A percentile compares a stretch with the other conserved stretches of the same genome.
Conservation (phyloP, 306 rosid genomes). For the Adenanthera pavonina region DNA sequence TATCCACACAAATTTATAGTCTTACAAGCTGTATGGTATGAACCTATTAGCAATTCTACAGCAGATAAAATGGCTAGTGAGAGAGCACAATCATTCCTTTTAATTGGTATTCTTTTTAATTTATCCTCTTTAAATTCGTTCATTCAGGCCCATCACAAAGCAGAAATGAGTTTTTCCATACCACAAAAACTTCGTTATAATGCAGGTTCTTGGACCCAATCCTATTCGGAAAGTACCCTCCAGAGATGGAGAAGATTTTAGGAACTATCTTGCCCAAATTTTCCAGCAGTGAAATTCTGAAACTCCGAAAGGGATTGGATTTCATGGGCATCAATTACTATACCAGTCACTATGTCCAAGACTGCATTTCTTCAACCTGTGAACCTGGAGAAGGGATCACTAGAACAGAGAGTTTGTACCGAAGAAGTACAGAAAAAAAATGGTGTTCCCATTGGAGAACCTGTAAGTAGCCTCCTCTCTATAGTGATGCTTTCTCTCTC, state of each 20-base stretch:
- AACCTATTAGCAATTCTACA: slow-evolving; percentile 56
- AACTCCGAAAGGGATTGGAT: slow-evolving; percentile 57
- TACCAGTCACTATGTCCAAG: slow-evolving; percentile 58
- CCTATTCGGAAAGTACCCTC: slow-evolving; percentile 62
- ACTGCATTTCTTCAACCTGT: slow-evolving; percentile 65
- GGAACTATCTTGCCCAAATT: slow-evolving; percentile 52
- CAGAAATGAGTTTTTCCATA: not conserved
- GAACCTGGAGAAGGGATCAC: slow-evolving; percentile 59
- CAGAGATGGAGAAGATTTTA: slow-evolving; percentile 64
- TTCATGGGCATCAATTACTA: slow-evolving; percentile 82
- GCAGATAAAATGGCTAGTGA: slow-evolving; percentile 56
- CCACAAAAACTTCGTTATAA: not conserved
- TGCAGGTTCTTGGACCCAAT: slow-evolving; percentile 81
- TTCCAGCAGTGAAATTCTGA: slow-evolving; percentile 42
- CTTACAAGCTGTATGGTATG: slow-evolving; percentile 46
- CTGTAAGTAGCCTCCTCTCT: slow-evolving; percentile 31
- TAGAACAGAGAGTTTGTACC: slow-evolving; percentile 59
- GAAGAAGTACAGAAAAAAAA: slow-evolving; percentile 39
- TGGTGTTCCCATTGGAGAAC: slow-evolving; percentile 58
- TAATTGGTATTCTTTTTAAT: slow-evolving; percentile 46
- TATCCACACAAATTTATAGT: too few relatives aligned
- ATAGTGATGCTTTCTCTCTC: not conserved
- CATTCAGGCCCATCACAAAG: not conserved
- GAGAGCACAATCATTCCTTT: slow-evolving; percentile 60
- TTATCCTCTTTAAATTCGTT: not conserved